These are phyloP conservation scores for Syzygium syzygioides DNA, from an alignment of 441 rosid genomes.

Conservation along the genomic window DNA sequence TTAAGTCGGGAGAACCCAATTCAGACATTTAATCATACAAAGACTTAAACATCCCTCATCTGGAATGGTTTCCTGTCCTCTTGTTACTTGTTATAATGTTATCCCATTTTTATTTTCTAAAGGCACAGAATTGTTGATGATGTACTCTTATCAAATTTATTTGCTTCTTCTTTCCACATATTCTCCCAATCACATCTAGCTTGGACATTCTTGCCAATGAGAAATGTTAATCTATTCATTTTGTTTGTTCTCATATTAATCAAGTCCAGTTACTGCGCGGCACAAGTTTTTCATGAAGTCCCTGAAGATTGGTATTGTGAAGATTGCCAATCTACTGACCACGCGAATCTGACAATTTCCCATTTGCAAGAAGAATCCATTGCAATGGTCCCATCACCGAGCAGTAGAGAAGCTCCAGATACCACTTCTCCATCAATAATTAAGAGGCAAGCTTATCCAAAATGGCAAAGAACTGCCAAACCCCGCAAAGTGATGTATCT, in stretches of 20 bases:
- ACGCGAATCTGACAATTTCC: background rate
- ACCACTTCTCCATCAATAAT: no score
- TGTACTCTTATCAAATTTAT: background rate
- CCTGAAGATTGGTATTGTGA: slow-evolving; percentile 2
- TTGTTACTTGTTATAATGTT: background rate
- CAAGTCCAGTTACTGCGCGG: slow-evolving; percentile 6
- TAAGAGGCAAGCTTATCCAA: background rate
- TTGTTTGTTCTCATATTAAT: background rate
- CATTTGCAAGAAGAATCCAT: background rate
- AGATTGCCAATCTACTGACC: background rate
- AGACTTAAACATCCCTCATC: background rate
- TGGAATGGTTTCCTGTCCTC: background rate
- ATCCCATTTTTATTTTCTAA: background rate
- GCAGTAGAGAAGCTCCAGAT: background rate
- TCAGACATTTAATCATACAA: background rate
- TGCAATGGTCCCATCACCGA: background rate
- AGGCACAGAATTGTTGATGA: background rate
- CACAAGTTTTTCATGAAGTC: background rate
- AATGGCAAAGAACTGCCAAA: background rate
- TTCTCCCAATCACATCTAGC: background rate
- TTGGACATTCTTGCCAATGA: background rate
- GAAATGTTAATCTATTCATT: background rate
- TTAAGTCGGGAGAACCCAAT: background rate
- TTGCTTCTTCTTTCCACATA: background rate
- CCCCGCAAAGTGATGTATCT: background rate